Evolutionary conservation across 306 rosid genomes (phyloP), one percentile per base, ranked within the genome.

Genomic region (Arachis stenosperma): DNA sequence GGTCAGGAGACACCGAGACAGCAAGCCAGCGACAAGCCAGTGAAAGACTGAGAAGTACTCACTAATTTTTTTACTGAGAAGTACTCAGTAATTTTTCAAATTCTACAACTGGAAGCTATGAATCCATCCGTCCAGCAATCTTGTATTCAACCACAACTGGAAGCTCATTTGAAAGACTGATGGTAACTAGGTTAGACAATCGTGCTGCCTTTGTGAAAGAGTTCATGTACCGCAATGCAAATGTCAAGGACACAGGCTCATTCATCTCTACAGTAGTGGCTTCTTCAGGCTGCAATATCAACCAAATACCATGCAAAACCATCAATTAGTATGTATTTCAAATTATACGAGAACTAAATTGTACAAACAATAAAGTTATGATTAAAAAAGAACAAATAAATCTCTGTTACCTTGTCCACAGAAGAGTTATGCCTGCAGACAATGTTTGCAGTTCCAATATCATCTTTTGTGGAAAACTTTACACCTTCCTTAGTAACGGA

Each of bases 401-500:
- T 22, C 27, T 9, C 3, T 56, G 73, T 81, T 62, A 90, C 97
- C 98, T 95, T 95, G 76, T 91, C 98, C 11, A 95, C 99, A 0
- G 93, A 76, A 15, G 93, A 84, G 64, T 95, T 95, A 81, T 95
- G 99, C 83, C 97, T 86, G 69, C 98, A 95, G n/a, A 95, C 47
- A 95, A 88, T 74, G 27, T 22, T 22, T 22, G 27, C 27, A 22
- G 27, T 22, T 22, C 27, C 27, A 22, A 22, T 22, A 22, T 95
- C 99, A 51, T 96, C 98, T 48, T 91, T 88, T 14, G 98, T 90
- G 27, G 99, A 91, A 89, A 94, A 94, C 81, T 91, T 94, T 2
- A 94, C 99, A 57, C 96, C 97, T 70, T 94, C 99, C 81, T 91
- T 94, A 0, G 96, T 84, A 11, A 94, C 97, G 7, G 99, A 91